Base-by-base conservation (phyloP, 345 rosid genomes). In the Microthlaspi erraticum region DNA sequence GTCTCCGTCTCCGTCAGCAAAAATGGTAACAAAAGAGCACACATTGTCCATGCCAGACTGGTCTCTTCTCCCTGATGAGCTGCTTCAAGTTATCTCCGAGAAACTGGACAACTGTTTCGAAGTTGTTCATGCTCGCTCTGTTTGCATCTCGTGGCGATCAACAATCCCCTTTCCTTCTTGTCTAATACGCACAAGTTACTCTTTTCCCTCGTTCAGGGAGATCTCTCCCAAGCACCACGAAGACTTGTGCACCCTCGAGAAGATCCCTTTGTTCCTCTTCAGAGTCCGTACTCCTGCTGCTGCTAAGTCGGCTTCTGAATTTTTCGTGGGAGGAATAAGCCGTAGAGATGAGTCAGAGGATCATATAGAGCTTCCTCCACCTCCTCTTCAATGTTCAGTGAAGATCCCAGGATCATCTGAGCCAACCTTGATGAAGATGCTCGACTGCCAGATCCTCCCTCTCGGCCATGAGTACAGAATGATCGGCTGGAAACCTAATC, bases 81-180 rank as follows among this genome's bases (percentile, higher is more conserved):
- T 50, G 50, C 33, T 60, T 1, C 5, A 50, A 7, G 14, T 60
- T 1, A 41, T 70, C 60, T 50, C n/a, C 0, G 10, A 3, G 16
- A 1, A 60, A 12, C 11, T 51, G 2, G 42, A 60, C 0, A 8
- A 70, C 36, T 60, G 42, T 70, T 59, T 70, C 13, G 45, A 61
- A 10, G 5, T 61, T 13, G 7, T 71, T 51, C 68, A 61, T 19
- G 61, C 34, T 39, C 68, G 68, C 2, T 71, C 60, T 50, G 53
- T 71, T 61, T 71, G 68, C 37, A 17, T 0, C 18, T 42, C 10
- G 7, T 71, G 75, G 68, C 26, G 68, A 71, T 71, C 75, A 7
- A 0, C 8, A 0, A 9, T 60, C 7, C 61, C 53, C 0, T 71
- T 60, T 19, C 68, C 68, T 41, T 2, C 9, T 31, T 18, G 1